Evolutionary conservation across 1,284 basidiomycete genomes (phyloP).

Genomic region (Phlebopus sp.): DNA sequence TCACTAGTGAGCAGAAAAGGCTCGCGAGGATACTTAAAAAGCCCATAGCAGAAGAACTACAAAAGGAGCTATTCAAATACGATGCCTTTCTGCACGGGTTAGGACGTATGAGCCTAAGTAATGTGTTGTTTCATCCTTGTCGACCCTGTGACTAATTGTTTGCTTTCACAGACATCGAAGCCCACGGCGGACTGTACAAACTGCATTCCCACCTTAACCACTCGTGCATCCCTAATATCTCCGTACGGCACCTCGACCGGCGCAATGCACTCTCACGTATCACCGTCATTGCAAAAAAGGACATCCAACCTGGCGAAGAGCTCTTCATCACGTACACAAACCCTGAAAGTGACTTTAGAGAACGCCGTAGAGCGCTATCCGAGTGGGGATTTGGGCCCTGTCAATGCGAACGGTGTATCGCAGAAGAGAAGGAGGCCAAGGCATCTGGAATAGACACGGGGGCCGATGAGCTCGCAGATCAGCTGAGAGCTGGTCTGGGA

Average conservation of each 20-base stretch:
- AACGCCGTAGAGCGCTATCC: conserved; percentile 57
- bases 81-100: conserved; percentile 70
- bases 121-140: conserved; percentile 23
- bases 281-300: conserved; percentile 61
- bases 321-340: conserved; percentile 80
- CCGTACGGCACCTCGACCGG: conserved; percentile 67
- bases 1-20: conserved; percentile 51
- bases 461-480: conserved; percentile 41
- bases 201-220: conserved; percentile 90
- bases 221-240: conserved; percentile 74
- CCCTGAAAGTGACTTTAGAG: conserved; percentile 50
- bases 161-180: conserved; percentile 66
- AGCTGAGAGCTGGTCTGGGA: conserved; percentile 51
- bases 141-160: conserved; percentile 5
- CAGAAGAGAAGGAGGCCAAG: conserved; percentile 46
- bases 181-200: conserved; percentile 82
- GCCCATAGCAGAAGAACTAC: conserved; percentile 50
- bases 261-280: conserved; percentile 65
- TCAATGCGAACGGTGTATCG: conserved; percentile 61
- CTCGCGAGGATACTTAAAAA: conserved; percentile 56
- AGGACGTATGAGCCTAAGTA: conserved; percentile 84
- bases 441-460: conserved; percentile 23
- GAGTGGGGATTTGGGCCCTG: conserved; percentile 79
- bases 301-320: conserved; percentile 74
- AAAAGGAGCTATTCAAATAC: conserved; percentile 66